Percentiles rank a stretch among this genome's conserved stretches.
Conservation (phyloP, 1,284 basidiomycete genomes). For the Psilocybe mexicana region DNA sequence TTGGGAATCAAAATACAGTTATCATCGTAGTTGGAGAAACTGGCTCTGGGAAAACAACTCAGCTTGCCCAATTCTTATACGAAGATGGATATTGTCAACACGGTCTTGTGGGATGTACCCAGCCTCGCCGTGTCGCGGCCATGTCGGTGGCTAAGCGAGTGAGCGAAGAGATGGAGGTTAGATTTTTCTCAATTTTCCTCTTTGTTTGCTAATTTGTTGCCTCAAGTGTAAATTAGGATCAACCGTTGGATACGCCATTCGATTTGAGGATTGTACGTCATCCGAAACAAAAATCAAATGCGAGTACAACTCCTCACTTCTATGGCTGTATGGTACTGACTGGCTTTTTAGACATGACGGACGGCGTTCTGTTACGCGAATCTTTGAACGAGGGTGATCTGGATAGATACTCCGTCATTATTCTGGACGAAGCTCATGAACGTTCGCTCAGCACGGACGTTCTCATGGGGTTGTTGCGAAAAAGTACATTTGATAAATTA, state of each 20-base stretch:
- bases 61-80: slow-evolving; percentile 89
- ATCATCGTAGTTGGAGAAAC: slow-evolving; percentile 95
- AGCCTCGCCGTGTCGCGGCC: slow-evolving; percentile 95
- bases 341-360: slow-evolving; percentile 82
- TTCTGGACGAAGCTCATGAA: slow-evolving; percentile 97
- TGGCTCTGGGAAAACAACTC: slow-evolving; percentile 94
- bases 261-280: slow-evolving; percentile 96
- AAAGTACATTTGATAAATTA: slow-evolving; percentile 62
- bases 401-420: slow-evolving; percentile 93
- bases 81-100: slow-evolving; percentile 92
- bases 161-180: slow-evolving; percentile 89
- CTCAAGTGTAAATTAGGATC: slow-evolving; percentile 80
- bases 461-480: slow-evolving; percentile 91
- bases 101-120: slow-evolving; percentile 94
- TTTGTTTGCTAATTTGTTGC: slow-evolving; percentile 5
- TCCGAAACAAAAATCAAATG: slow-evolving; percentile 95
- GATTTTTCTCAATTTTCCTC: slow-evolving; percentile 16
- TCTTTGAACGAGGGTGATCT: slow-evolving; percentile 95
- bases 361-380: slow-evolving; percentile 94
- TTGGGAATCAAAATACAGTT: slow-evolving; percentile 46
- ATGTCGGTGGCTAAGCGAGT: slow-evolving; percentile 99
- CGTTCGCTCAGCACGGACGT: slow-evolving; percentile 95
- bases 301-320: slow-evolving; percentile 36
- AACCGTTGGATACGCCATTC: slow-evolving; percentile 94
- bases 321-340: neutral